Conservation (phyloP, 2,329 filamentous ascomycete genomes). For the Arachnopeziza araneosa region DNA sequence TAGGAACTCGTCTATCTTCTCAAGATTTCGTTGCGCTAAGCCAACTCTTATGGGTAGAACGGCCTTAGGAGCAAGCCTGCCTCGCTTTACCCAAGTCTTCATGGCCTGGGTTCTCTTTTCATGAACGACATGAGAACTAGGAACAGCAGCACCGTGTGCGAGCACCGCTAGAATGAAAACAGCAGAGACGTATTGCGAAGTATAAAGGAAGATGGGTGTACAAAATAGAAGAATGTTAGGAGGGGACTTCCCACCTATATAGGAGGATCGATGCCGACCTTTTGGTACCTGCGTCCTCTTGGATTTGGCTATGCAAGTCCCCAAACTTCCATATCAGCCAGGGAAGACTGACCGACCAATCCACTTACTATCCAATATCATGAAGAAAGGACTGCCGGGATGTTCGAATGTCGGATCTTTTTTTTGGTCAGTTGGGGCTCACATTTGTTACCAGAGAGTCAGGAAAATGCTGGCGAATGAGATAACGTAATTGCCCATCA, state of each 20-base stretch:
- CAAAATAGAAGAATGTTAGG: not conserved
- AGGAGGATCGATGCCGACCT: not conserved
- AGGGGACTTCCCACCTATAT: not conserved
- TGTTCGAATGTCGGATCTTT: not conserved
- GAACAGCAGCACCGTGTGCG: conserved; percentile 10
- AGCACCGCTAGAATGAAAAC: not conserved
- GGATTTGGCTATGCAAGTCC: not conserved
- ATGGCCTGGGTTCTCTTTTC: conserved; percentile 18
- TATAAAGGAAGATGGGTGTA: not conserved
- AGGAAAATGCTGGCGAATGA: not conserved
- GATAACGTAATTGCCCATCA: not conserved
- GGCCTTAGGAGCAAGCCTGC: conserved; percentile 16
- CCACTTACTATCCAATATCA: not conserved
- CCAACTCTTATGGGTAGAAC: conserved; percentile 25
- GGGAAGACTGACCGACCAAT: not conserved
- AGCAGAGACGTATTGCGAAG: not conserved
- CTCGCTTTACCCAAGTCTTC: conserved; percentile 22
- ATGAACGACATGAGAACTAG: conserved; percentile 18
- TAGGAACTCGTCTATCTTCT: conserved; percentile 19
- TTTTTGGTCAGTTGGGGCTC: not conserved
- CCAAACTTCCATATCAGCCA: not conserved
- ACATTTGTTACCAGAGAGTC: not conserved
- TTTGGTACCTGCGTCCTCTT: not conserved
- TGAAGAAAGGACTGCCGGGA: not conserved
- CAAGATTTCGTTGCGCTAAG: conserved; percentile 20